A percentile compares a stretch with the other conserved stretches of the same genome.
These are phyloP conservation scores for Fomitopsis betulina DNA, from an alignment of 1,284 basidiomycete species.

Conservation along the genomic window DNA sequence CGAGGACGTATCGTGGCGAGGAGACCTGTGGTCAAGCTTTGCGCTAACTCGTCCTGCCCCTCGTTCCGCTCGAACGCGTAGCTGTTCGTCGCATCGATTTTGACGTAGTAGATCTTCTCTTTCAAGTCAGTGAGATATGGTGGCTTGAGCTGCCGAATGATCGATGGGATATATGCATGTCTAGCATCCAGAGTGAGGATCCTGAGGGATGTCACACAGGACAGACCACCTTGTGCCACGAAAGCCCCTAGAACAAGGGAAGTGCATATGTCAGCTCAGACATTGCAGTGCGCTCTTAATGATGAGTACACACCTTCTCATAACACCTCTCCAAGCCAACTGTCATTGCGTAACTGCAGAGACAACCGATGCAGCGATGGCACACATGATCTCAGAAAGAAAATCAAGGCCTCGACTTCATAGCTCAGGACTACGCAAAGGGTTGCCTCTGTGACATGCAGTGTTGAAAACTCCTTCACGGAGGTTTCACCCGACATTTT, in stretches of 20 bases:
- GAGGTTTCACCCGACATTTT: no score
- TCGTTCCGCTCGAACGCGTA: no score
- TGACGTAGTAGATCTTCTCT: no score
- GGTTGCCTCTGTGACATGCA: not conserved
- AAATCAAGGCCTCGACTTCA: not conserved
- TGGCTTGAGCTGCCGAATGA: not conserved
- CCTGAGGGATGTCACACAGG: not conserved
- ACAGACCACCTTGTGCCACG: not conserved
- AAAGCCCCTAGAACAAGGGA: not conserved
- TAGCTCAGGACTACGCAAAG: not conserved
- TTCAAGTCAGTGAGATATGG: not conserved
- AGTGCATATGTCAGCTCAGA: not conserved
- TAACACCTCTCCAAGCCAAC: not conserved
- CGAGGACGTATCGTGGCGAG: no score
- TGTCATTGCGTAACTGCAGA: not conserved
- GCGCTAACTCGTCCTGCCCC: no score
- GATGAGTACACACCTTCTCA: not conserved
- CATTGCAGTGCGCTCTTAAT: not conserved
- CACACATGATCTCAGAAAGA: not conserved
- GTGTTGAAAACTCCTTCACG: not conserved
- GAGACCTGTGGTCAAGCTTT: no score
- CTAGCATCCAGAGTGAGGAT: not conserved
- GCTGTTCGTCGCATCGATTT: no score
- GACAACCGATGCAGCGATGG: not conserved
- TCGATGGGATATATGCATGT: not conserved